These are phyloP conservation scores for Lepiota brunneoincarnata DNA, from an alignment of 768 basidiomycete species.

Conservation along the genomic window DNA sequence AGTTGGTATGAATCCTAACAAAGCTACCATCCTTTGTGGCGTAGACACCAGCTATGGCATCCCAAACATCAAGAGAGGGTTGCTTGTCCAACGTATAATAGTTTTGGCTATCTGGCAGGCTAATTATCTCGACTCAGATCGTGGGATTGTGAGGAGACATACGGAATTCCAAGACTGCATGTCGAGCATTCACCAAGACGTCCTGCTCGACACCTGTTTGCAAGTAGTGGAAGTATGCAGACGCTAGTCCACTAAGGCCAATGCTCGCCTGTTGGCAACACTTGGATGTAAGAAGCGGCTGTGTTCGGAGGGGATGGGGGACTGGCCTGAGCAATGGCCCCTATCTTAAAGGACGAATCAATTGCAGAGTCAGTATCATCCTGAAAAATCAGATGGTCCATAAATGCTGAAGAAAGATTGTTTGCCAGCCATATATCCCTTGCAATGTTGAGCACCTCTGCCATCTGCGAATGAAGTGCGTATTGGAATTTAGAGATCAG, in stretches of 20 bases:
- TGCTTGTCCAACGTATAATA: constrained; percentile 46
- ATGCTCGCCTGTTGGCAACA: constrained; percentile 35
- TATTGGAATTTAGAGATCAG: too few relatives aligned
- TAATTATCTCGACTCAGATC: not conserved
- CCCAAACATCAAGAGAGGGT: constrained; percentile 36
- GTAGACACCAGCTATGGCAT: constrained; percentile 51
- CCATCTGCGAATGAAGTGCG: too few relatives aligned
- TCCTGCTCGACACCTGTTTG: constrained; percentile 44
- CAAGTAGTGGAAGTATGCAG: constrained; percentile 47
- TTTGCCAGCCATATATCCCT: constrained; percentile 36
- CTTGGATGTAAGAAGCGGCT: not conserved
- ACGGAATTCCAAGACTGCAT: constrained; percentile 57
- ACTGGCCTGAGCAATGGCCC: constrained; percentile 49
- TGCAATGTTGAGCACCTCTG: constrained; percentile 15
- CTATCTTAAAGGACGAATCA: constrained; percentile 54
- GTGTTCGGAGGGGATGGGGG: constrained; percentile 5
- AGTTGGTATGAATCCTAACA: constrained; percentile 62
- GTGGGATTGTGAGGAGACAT: constrained; percentile 15
- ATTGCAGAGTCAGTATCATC: constrained; percentile 40
- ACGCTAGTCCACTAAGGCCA: constrained; percentile 50
- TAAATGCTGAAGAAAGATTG: constrained; percentile 34
- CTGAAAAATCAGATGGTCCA: constrained; percentile 34
- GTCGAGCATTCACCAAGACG: constrained; percentile 51
- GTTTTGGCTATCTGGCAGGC: constrained; percentile 41
- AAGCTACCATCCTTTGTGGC: constrained; percentile 45